Base-by-base conservation (phyloP, 2,329 filamentous ascomycete species). In the Knufia fluminis region DNA sequence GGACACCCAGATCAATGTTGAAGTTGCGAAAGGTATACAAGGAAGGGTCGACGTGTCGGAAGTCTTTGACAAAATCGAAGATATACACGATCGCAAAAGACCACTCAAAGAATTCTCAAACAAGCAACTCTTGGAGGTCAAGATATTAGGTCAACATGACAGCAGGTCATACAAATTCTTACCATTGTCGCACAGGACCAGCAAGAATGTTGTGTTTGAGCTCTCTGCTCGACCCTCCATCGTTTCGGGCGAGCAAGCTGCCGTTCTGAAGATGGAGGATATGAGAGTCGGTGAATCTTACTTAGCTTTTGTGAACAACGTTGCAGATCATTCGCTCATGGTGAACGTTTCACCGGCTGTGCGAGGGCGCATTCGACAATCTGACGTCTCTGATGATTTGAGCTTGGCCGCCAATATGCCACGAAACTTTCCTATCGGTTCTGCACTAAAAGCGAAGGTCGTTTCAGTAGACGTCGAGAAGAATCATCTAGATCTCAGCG, bases 41-140 rank as follows among this genome's bases (percentile, higher is more conserved):
- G 92, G 91, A n/a, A 86, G 92, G 16, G 82, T 98, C 52, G 91
- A 96, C 62, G 79, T 92, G 4, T 94, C 92, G 1, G 88, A 97
- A 64, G 70, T 90, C 10, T 98, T 94, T 64, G 86, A 96, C 64
- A 75, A 74, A 9, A 96, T 85, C 83, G 85, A 94, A 41, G 83
- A 91, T 38, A 92, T 98, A 60, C 75, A 80, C 49, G 81, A 96
- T 62, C 78, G 82, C 51, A 95, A 91, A 66, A 74, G 80, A 23
- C 91, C 92, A 1, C 72, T 97, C n/a, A 73, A 74, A 49, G 76
- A 78, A 54, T 94, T 94, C 68, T 77, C 79, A 54, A 72, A 76
- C 45, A 85, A 86, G 58, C 79, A 91, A 51, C 70, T 81, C 40
- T 68, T 96, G 24, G 71, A 78, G 12, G 89, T 90, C 33, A 85